phyloP scores from a whole-genome alignment of 768 basidiomycete genomes.

The Russula griseocarnosa region DNA sequence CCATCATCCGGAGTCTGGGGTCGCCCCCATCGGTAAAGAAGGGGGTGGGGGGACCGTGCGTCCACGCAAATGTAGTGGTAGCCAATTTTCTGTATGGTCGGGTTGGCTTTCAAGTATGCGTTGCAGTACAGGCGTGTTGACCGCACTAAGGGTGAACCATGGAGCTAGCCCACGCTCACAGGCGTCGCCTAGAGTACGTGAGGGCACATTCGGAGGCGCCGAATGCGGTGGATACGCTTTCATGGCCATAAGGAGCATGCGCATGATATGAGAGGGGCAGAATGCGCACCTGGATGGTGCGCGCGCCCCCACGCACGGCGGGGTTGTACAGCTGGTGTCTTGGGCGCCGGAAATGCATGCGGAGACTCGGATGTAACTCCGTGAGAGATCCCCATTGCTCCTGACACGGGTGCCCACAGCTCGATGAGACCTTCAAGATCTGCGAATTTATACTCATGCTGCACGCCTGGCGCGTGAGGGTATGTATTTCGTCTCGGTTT shows the following conservation, averaged over 20 bases:
- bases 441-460: constrained; percentile 21
- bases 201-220: constrained; percentile 22
- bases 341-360: not conserved
- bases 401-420: constrained; percentile 18
- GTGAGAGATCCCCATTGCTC: not conserved
- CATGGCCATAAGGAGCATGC: constrained; percentile 4
- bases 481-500: constrained; percentile 14
- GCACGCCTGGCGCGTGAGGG: constrained; percentile 26
- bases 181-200: constrained; percentile 24
- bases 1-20: constrained; percentile 4
- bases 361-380: not conserved
- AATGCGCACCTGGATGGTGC: constrained; percentile 27
- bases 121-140: constrained; percentile 23
- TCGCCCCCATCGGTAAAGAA: not conserved
- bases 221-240: constrained; percentile 25
- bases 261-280: not conserved
- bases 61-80: constrained; percentile 20
- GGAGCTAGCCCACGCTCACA: constrained; percentile 21
- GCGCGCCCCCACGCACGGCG: constrained; percentile 2
- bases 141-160: constrained; percentile 26
- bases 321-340: not conserved
- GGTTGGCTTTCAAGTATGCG: constrained; percentile 14
- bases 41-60: constrained; percentile 14
- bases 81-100: constrained; percentile 17
- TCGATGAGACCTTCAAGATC: constrained; percentile 24